phyloP scores from a whole-genome alignment of 2,329 filamentous ascomycete species.

The Phoma sp. region DNA sequence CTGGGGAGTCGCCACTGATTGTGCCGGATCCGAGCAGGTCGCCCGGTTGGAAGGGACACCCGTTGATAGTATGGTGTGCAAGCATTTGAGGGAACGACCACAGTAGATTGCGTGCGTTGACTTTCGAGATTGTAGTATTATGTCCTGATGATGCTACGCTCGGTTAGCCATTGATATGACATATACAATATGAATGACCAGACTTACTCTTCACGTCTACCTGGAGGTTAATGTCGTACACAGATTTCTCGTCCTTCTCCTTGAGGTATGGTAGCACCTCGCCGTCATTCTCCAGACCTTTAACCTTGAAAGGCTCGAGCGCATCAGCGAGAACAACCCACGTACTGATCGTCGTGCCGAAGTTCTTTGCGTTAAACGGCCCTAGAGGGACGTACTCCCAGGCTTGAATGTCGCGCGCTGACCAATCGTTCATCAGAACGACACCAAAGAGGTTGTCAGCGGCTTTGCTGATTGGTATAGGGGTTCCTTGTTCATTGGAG shows the following conservation, averaged over 20 bases:
- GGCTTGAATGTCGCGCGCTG: constrained; percentile 78
- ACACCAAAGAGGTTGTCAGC: constrained; percentile 77
- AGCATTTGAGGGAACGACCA: constrained; percentile 87
- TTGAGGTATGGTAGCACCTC: constrained; percentile 67
- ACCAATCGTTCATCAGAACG: constrained; percentile 88
- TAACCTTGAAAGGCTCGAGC: constrained; percentile 68
- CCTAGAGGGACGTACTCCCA: constrained; percentile 87
- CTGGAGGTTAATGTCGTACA: constrained; percentile 73
- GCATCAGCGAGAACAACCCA: constrained; percentile 82
- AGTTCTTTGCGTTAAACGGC: constrained; percentile 85
- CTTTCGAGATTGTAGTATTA: constrained; percentile 63
- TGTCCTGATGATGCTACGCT: constrained; percentile 52
- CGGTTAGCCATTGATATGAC: not conserved
- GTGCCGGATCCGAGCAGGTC: constrained; percentile 81
- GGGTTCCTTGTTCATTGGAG: constrained; percentile 67
- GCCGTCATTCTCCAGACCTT: constrained; percentile 62
- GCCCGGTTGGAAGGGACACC: constrained; percentile 74
- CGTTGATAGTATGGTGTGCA: constrained; percentile 76
- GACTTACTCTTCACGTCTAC: constrained; percentile 63
- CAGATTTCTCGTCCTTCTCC: constrained; percentile 63
- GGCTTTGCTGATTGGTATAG: constrained; percentile 68
- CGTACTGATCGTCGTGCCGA: constrained; percentile 75
- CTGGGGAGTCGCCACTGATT: constrained; percentile 68
- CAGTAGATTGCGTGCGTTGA: constrained; percentile 72
- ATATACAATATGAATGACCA: not conserved